Base-by-base conservation (phyloP, 208 protist species). In the Trypanosoma cruzi region DNA sequence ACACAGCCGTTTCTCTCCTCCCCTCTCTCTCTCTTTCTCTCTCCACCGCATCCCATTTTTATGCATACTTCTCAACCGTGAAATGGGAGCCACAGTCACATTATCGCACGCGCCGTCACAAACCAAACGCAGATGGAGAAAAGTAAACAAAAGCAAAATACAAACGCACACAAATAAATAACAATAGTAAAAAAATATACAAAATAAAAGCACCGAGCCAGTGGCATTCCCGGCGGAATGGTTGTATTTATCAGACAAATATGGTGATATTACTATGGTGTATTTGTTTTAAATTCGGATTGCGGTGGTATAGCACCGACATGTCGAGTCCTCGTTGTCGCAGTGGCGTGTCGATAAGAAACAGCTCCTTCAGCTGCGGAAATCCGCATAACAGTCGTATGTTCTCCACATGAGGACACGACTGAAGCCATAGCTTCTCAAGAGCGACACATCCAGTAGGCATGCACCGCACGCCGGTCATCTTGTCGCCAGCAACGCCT, bases 341-440 rank as follows among this genome's bases (percentile, higher is more conserved):
- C 46, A 68, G 26, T 18, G 34, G 62, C 4, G 62, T 58, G 8
- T 44, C 50, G 20, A 32, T 44, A 8, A 68, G 32, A 58, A 68
- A 68, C 16, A 68, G 50, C 42, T 68, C 50, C 42, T 58, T 42
- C 31, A 68, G 34, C 2, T 58, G 28, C 34, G 50, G 28, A 28
- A 68, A 68, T 4, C 62, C 62, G 26, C 62, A 58, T 2, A 68
- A 6, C 14, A 68, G 44, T 8, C 32, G 46, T 16, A 58, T n/a
- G 32, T 68, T 48, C n/a, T 44, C 62, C 29, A 68, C 16, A 4
- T 24, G 20, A 10, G 34, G 8, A 28, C 81, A 83, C 1, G 72
- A 71, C 40, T 77, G 81, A 56, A 86, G 32, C 68, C 81, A 80
- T 7, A 86, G 36, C 6, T 69, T 69, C 53, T 80, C 73, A 16